Percentiles rank a stretch among this genome's conserved stretches.
Evolutionary conservation across 371 early-diverging fungal species (phyloP).

Genomic region (Circinella umbellata): DNA sequence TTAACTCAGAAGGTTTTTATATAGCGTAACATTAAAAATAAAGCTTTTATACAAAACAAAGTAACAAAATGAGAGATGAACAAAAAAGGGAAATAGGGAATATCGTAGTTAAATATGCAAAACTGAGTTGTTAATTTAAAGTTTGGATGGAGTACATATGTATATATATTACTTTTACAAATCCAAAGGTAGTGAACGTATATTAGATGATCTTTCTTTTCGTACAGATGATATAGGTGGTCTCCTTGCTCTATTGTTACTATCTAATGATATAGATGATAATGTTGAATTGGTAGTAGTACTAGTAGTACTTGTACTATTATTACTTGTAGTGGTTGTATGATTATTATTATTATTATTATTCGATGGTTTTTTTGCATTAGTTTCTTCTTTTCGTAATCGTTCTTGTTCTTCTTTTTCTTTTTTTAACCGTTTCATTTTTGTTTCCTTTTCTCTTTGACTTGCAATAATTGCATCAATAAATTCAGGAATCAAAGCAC

Average conservation of each 20-base stretch:
- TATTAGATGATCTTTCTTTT: conserved; percentile 1
- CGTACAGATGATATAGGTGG: not conserved
- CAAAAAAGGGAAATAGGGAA: not conserved
- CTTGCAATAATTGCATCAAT: conserved; percentile 5
- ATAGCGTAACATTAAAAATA: no score
- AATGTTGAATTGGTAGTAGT: no score
- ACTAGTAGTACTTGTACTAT: not conserved
- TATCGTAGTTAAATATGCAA: not conserved
- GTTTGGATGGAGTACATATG: no score
- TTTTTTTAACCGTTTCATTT: not conserved
- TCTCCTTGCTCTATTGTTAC: not conserved
- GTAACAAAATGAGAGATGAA: no score
- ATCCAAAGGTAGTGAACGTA: conserved; percentile 4
- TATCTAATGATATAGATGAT: no score
- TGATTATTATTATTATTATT: not conserved
- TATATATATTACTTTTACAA: not conserved
- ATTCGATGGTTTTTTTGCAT: not conserved
- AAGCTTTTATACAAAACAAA: no score
- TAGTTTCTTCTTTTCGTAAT: not conserved
- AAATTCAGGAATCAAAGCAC: conserved; percentile 17
- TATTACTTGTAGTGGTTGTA: not conserved
- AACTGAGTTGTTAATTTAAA: not conserved
- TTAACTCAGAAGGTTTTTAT: no score
- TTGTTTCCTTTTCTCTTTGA: conserved; percentile 7
- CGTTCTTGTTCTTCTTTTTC: not conserved